Percentiles rank a stretch among this genome's conserved stretches.
Evolutionary conservation across 1,284 basidiomycete species (phyloP).

Genomic region (Irpex lacteus): DNA sequence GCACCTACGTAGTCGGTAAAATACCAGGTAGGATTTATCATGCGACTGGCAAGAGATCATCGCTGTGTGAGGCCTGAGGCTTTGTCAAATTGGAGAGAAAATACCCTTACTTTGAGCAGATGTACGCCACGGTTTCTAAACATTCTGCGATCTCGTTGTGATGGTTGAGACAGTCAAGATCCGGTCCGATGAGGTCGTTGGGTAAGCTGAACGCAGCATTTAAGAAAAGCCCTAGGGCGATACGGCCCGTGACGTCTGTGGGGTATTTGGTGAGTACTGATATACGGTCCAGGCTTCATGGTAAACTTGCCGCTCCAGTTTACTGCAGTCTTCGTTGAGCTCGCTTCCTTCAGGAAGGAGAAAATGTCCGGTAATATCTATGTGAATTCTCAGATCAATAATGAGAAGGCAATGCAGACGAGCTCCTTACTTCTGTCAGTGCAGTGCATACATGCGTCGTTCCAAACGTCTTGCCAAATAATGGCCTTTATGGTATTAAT

Average conservation of each 20-base stretch:
- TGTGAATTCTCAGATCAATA: not conserved
- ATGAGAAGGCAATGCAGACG: not conserved
- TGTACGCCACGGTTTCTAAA: slow-evolving; percentile 10
- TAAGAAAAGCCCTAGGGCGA: slow-evolving; percentile 18
- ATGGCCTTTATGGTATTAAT: slow-evolving; percentile 10
- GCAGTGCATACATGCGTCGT: slow-evolving; percentile 15
- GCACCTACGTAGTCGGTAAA: not conserved
- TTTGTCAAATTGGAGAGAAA: not conserved
- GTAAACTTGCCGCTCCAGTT: slow-evolving; percentile 20
- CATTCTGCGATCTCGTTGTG: slow-evolving; percentile 11
- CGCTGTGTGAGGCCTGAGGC: not conserved
- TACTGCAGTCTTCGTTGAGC: slow-evolving; percentile 4
- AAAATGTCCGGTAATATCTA: slow-evolving; percentile 16
- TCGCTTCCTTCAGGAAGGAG: slow-evolving; percentile 5
- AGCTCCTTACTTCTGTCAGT: slow-evolving; percentile 17
- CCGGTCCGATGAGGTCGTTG: slow-evolving; percentile 9
- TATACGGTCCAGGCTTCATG: not conserved
- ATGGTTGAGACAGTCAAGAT: slow-evolving; percentile 13
- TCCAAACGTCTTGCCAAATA: slow-evolving; percentile 18
- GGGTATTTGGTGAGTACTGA: not conserved
- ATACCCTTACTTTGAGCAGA: slow-evolving; percentile 14
- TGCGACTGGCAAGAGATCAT: not conserved
- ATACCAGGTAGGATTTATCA: not conserved
- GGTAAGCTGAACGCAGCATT: slow-evolving; percentile 15
- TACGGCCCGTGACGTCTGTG: slow-evolving; percentile 19